phyloP scores from a whole-genome alignment of 1,284 basidiomycete species.

The Tremellales sp. region DNA sequence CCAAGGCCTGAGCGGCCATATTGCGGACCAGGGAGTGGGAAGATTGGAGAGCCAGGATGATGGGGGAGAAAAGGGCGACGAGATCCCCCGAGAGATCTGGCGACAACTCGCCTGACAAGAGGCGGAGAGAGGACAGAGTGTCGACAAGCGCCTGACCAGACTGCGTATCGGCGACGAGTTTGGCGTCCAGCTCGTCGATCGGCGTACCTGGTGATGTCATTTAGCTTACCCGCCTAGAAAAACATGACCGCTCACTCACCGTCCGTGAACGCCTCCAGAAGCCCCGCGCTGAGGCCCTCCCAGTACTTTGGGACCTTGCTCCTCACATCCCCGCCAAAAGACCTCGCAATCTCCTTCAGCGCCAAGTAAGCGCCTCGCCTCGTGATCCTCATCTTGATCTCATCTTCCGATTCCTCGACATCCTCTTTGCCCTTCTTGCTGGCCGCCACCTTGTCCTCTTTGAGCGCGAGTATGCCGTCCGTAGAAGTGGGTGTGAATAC shows the following conservation, averaged over 20 bases:
- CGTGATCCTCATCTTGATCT: constrained; percentile 56
- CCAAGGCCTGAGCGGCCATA: constrained; percentile 79
- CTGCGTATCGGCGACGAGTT: constrained; percentile 10
- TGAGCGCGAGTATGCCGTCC: constrained; percentile 75
- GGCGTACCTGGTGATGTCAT: constrained; percentile 3
- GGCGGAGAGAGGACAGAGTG: constrained; percentile 82
- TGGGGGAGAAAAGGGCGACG: constrained; percentile 66
- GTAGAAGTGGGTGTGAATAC: constrained; percentile 62
- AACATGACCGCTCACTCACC: constrained; percentile 53
- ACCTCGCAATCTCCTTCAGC: constrained; percentile 69
- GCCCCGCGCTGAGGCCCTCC: constrained; percentile 80
- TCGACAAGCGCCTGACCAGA: constrained; percentile 91
- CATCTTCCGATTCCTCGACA: constrained; percentile 43
- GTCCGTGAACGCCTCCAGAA: constrained; percentile 63
- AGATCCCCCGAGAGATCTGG: constrained; percentile 66
- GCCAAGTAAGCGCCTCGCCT: constrained; percentile 79
- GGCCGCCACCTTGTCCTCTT: constrained; percentile 51
- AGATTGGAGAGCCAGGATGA: constrained; percentile 74
- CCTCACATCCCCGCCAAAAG: constrained; percentile 72
- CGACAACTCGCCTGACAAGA: constrained; percentile 73
- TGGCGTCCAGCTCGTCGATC: constrained; percentile 18
- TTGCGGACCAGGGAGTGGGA: constrained; percentile 84
- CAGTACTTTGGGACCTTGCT: constrained; percentile 84
- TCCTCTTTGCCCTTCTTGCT: constrained; percentile 56
- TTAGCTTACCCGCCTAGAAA: constrained; percentile 5